phyloP scores from a whole-genome alignment of 2,329 filamentous ascomycete genomes.

The Fusarium illudens region DNA sequence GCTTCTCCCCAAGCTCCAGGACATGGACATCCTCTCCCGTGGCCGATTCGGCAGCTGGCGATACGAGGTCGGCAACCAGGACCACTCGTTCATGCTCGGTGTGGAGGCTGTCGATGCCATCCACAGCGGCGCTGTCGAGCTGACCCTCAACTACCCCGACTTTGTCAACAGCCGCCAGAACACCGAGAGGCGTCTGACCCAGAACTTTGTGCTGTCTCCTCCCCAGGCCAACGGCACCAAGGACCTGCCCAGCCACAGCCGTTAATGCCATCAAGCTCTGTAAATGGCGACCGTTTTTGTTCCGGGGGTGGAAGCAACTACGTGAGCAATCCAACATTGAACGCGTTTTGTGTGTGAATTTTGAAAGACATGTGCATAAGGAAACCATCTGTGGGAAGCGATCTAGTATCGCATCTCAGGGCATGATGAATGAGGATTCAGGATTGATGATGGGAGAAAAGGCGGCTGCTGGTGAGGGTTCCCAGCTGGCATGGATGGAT shows the following conservation, averaged over 20 bases:
- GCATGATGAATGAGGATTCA: slow-evolving; percentile 38
- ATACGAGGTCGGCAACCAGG: slow-evolving; percentile 97
- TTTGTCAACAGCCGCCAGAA: slow-evolving; percentile 86
- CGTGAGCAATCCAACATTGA: slow-evolving; percentile 30
- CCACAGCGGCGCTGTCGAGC: slow-evolving; percentile 85
- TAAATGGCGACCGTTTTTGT: slow-evolving; percentile 42
- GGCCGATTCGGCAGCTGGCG: slow-evolving; percentile 98
- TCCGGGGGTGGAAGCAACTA: slow-evolving; percentile 21
- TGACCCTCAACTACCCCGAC: slow-evolving; percentile 96
- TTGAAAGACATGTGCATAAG: slow-evolving; percentile 37
- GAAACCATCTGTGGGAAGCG: slow-evolving; percentile 33
- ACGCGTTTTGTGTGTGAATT: slow-evolving; percentile 37
- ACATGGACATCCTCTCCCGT: slow-evolving; percentile 90
- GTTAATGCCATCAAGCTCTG: slow-evolving; percentile 44
- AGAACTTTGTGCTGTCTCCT: slow-evolving; percentile 52
- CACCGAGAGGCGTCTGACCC: slow-evolving; percentile 55
- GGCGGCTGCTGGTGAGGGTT: slow-evolving; percentile 33
- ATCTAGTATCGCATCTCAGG: slow-evolving; percentile 30
- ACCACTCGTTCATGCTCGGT: slow-evolving; percentile 97
- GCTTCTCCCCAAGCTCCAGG: slow-evolving; percentile 91
- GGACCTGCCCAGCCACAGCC: slow-evolving; percentile 50
- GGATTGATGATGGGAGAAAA: slow-evolving; percentile 39
- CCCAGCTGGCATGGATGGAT: slow-evolving; percentile 37
- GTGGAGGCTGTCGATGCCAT: slow-evolving; percentile 94
- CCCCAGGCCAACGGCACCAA: slow-evolving; percentile 48